These are phyloP conservation scores for Backusella parvicylindrica DNA, from an alignment of 192 early-diverging fungal genomes.

Conservation along the genomic window DNA sequence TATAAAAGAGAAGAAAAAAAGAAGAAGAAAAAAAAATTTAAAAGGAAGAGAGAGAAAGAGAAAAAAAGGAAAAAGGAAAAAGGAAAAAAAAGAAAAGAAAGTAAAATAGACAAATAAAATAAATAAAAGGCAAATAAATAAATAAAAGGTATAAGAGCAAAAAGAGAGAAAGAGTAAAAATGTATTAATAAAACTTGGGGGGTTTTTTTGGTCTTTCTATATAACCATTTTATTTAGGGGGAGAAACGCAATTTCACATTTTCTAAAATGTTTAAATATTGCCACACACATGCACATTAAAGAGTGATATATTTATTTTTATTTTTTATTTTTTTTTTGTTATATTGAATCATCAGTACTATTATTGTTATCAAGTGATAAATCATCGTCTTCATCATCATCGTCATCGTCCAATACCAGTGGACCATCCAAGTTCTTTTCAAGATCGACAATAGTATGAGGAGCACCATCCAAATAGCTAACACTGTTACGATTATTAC, in stretches of 20 bases:
- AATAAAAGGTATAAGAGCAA: not conserved
- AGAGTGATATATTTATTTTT: constrained; percentile 10
- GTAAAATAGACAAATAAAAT: not conserved
- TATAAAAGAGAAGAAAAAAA: not conserved
- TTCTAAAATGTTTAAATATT: constrained; percentile 3
- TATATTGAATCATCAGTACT: constrained; percentile 6
- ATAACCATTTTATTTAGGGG: constrained; percentile 1
- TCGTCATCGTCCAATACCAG: constrained; percentile 29
- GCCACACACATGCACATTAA: not conserved
- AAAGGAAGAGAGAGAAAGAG: not conserved
- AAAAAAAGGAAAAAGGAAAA: not conserved
- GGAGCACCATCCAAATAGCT: constrained; percentile 42
- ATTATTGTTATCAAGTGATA: constrained; percentile 6
- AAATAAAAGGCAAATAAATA: not conserved
- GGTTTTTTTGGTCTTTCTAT: not conserved
- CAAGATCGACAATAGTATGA: constrained; percentile 39
- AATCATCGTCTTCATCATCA: constrained; percentile 35
- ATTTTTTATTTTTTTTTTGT: not conserved
- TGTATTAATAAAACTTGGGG: constrained; percentile 1
- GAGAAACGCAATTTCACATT: not conserved
- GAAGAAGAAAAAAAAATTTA: not conserved
- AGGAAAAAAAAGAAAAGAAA: not conserved
- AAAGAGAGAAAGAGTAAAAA: not conserved
- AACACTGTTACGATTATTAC: constrained; percentile 47
- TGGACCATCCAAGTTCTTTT: constrained; percentile 27